phyloP scores from a whole-genome alignment of 169 alveolate genomes.

The Neospora caninum region DNA sequence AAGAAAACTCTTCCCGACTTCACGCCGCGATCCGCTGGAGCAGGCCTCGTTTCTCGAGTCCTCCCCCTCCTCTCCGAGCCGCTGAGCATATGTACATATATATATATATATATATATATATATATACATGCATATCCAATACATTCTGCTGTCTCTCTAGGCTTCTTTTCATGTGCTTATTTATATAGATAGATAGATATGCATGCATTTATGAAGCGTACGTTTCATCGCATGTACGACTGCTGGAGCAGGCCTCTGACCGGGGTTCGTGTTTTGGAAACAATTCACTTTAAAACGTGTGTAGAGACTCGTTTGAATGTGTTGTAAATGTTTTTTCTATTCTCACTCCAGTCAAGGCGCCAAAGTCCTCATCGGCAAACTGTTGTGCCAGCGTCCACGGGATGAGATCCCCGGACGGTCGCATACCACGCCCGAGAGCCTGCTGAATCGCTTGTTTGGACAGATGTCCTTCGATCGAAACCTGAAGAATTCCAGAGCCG shows the following conservation, averaged over 20 bases:
- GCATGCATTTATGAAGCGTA: too few species aligned
- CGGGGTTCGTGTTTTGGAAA: too few species aligned
- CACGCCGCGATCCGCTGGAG: too few species aligned
- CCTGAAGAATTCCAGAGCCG: conserved; percentile 24
- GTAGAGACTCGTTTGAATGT: too few species aligned
- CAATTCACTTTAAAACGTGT: too few species aligned
- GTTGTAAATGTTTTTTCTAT: too few species aligned
- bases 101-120: background rate
- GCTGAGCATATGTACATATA: background rate
- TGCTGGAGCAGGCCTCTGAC: too few species aligned
- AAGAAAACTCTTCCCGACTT: too few species aligned
- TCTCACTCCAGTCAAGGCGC: conserved; percentile 76
- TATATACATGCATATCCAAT: background rate
- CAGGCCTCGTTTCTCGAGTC: too few species aligned
- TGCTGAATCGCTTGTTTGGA: conserved; percentile 49
- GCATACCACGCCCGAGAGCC: conserved; percentile 75
- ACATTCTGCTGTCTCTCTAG: background rate
- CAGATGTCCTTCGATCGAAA: conserved; percentile 70
- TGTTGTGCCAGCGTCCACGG: conserved; percentile 99
- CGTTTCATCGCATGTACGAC: too few species aligned
- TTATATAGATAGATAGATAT: background rate
- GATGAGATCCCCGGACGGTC: conserved; percentile 96
- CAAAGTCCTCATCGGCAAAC: conserved; percentile 93
- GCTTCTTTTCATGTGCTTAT: background rate
- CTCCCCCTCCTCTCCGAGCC: too few species aligned